phyloP scores from a whole-genome alignment of 1,139 yeast genomes.

The Yueomyces sp. region DNA sequence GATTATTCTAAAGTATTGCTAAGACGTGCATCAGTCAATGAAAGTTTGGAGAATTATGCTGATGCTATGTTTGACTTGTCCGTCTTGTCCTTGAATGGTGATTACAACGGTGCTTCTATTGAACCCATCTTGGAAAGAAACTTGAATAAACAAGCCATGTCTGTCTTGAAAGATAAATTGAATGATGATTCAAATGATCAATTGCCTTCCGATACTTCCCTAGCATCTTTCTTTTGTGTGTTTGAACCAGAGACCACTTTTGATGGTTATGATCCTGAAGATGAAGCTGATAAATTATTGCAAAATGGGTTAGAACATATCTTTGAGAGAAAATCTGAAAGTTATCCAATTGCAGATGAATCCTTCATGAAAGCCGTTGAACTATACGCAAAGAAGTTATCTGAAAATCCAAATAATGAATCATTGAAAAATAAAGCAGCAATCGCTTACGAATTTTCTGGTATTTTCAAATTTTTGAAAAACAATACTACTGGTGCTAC shows the following conservation, averaged over 20 bases:
- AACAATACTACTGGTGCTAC: conserved; percentile 56
- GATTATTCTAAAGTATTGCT: conserved; percentile 81
- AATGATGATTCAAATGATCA: conserved; percentile 22
- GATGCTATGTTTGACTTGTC: conserved; percentile 92
- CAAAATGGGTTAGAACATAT: conserved; percentile 56
- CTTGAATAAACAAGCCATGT: conserved; percentile 61
- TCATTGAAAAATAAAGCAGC: conserved; percentile 34
- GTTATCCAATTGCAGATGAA: conserved; percentile 65
- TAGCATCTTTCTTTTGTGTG: conserved; percentile 75
- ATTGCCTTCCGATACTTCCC: conserved; percentile 78
- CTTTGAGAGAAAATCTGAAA: conserved; percentile 50
- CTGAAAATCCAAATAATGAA: conserved; percentile 20
- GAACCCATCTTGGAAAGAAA: conserved; percentile 83
- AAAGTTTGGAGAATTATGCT: conserved; percentile 59
- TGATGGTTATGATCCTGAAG: conserved; percentile 32
- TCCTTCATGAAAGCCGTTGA: conserved; percentile 56
- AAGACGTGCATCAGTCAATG: conserved; percentile 78
- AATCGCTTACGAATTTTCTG: conserved; percentile 72
- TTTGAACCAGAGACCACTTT: conserved; percentile 25
- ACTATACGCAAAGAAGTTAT: conserved; percentile 30
- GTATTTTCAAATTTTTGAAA: conserved; percentile 74
- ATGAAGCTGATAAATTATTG: conserved; percentile 49
- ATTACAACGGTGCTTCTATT: conserved; percentile 64
- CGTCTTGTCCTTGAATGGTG: conserved; percentile 65
- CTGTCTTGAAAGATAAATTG: conserved; percentile 49